phyloP scores from a whole-genome alignment of 768 basidiomycete genomes.

The Russula sp. region DNA sequence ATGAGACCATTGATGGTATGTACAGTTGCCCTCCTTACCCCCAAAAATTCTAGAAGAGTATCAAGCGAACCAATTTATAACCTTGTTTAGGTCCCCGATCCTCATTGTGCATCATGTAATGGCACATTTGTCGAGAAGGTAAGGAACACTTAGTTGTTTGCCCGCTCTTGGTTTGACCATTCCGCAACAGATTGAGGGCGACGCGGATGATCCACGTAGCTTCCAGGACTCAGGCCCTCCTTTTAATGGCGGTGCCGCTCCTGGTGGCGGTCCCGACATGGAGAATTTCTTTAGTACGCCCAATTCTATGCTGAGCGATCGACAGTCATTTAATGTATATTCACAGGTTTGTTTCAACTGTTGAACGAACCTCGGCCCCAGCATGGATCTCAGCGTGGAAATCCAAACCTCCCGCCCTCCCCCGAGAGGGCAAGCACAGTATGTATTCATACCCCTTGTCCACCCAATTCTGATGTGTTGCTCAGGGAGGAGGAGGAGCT shows the following conservation, averaged over 20 bases:
- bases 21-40: conserved; percentile 12
- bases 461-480: conserved; percentile 11
- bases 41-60: conserved; percentile 22
- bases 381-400: conserved; percentile 12
- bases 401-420: conserved; percentile 4
- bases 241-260: conserved; percentile 34
- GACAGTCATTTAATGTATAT: background rate
- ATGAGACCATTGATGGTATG: conserved; percentile 83
- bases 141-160: conserved; percentile 17
- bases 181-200: conserved; percentile 62
- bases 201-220: conserved; percentile 69
- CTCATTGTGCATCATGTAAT: conserved; percentile 78
- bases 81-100: conserved; percentile 62
- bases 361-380: conserved; percentile 14
- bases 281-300: conserved; percentile 50
- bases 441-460: conserved; percentile 28
- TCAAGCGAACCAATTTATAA: background rate
- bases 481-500: conserved; percentile 32
- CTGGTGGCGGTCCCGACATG: conserved; percentile 36
- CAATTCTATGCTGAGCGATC: background rate
- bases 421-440: conserved; percentile 13
- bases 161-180: background rate
- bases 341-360: conserved; percentile 16
- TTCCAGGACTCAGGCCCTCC: conserved; percentile 46
- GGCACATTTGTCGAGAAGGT: conserved; percentile 84